These are phyloP conservation scores for Termitomyces sp. DNA, from an alignment of 768 basidiomycete genomes.

Conservation along the genomic window DNA sequence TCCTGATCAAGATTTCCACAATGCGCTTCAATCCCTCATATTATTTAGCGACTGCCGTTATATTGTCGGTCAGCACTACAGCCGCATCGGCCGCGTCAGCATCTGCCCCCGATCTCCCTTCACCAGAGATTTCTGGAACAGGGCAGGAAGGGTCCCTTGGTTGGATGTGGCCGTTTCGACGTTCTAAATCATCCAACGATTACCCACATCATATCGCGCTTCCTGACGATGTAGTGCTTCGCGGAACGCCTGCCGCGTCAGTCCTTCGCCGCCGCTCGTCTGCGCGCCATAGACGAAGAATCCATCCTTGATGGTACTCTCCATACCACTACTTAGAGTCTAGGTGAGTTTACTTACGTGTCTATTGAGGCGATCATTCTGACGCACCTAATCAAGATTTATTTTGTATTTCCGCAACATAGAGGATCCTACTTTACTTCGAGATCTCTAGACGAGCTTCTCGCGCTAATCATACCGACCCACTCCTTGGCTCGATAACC, in stretches of 20 bases:
- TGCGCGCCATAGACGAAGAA: constrained; percentile 14
- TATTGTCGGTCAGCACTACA: constrained; percentile 4
- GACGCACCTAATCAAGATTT: not conserved
- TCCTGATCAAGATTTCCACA: not conserved
- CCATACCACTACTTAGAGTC: too few relatives aligned
- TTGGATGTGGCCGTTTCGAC: constrained; percentile 12
- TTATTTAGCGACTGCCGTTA: constrained; percentile 7
- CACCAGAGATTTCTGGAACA: not conserved
- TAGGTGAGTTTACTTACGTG: not conserved
- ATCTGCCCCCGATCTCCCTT: not conserved
- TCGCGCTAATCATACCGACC: not conserved
- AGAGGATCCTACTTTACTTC: not conserved
- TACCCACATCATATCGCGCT: not conserved
- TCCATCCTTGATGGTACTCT: constrained; percentile 11
- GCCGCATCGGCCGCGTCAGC: constrained; percentile 3
- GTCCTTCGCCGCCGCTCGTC: constrained; percentile 14
- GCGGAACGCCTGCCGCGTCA: constrained; percentile 9
- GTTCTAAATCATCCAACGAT: not conserved
- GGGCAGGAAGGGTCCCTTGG: not conserved
- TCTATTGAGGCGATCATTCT: not conserved
- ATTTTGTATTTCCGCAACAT: not conserved
- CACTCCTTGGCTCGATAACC: not conserved
- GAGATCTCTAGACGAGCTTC: constrained; percentile 4
- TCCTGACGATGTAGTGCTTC: constrained; percentile 2
- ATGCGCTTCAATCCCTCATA: constrained; percentile 11